Evolutionary conservation across 371 early-diverging fungal species (phyloP), one percentile per base, ranked within the genome.

Genomic region (Syncephalastrum sp.): DNA sequence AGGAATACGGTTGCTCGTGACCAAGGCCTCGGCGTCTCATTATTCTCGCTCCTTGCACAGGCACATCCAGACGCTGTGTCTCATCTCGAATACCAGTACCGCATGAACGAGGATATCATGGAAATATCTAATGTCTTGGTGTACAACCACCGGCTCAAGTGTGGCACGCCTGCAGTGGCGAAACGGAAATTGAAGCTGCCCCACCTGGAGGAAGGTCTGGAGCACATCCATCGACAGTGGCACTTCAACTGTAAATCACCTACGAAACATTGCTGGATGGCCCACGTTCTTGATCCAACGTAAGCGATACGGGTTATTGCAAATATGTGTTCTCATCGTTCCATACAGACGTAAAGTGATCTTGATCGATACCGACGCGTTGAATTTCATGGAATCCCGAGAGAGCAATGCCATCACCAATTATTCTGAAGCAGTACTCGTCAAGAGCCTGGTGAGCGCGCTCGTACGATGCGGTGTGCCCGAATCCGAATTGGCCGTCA

Each of bases 61-160:
- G 85, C 83, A 5, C 89, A 95, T 58, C 95, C 96, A 0, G 77
- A 82, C 25, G 77, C 95, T 0, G 83, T 95, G 8, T 84, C 80
- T 12, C 78, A 73, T n/a, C 76, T 99, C 21, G 82, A 85, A 54
- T 82, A 85, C 50, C 99, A 99, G 69, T 99, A 99, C 62, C 88
- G 99, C 25, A 99, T 99, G 99, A 91, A 91, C 62, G 62, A 74
- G 23, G 94, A 93, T 27, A 93, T 99, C 29, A 96, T 98, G 96
- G 67, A 74, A 5, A 66, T 99, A 5, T 82, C 92, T 16, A 99
- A 99, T 67, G 58, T 68, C 3, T 65, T 98, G 3, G 85, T 99
- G 8, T 99, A 94, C 67, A 82, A 90, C 57, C 69, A 87, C 54
- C 81, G 86, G 46, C 67, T 98, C 47, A 73, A 77, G 38, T 96